Evolutionary conservation across 495 filamentous ascomycete species (phyloP).

Genomic region (Margaritispora aquatica): DNA sequence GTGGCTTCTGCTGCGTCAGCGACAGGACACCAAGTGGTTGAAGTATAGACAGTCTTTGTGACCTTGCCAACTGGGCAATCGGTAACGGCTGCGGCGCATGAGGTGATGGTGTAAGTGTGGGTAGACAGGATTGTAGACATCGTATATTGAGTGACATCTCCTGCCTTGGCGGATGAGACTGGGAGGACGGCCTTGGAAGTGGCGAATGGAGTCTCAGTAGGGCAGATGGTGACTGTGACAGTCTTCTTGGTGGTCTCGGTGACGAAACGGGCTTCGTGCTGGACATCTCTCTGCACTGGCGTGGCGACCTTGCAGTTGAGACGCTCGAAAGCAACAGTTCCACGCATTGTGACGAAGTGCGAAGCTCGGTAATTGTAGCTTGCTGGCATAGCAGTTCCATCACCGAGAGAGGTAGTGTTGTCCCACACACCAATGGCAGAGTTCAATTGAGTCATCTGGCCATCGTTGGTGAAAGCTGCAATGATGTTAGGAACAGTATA

Average conservation of each 20-base stretch:
- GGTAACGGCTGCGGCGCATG: slow-evolving; percentile 45
- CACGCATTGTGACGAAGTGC: slow-evolving; percentile 49
- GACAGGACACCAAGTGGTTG: neutral
- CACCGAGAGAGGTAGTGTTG: slow-evolving; percentile 33
- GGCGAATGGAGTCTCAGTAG: neutral
- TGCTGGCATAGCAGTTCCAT: slow-evolving; percentile 29
- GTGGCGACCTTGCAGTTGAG: slow-evolving; percentile 31
- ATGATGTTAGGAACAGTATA: slow-evolving; percentile 42
- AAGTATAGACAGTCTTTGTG: slow-evolving; percentile 17
- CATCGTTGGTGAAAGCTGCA: slow-evolving; percentile 51
- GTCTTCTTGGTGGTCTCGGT: neutral
- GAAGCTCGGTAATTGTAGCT: slow-evolving; percentile 34
- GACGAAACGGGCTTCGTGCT: neutral
- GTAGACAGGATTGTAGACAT: neutral
- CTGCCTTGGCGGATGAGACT: neutral
- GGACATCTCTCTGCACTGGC: neutral
- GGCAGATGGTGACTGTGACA: slow-evolving; percentile 2
- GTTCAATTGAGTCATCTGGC: slow-evolving; percentile 51
- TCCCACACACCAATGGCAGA: slow-evolving; percentile 49
- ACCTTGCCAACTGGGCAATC: slow-evolving; percentile 45
- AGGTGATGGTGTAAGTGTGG: slow-evolving; percentile 39
- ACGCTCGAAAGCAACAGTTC: slow-evolving; percentile 47
- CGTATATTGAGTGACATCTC: neutral
- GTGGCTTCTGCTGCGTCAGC: neutral
- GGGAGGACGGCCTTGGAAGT: neutral